These are phyloP conservation scores for Polysphondylium violaceum DNA, from an alignment of 78 protist species.

Conservation along the genomic window DNA sequence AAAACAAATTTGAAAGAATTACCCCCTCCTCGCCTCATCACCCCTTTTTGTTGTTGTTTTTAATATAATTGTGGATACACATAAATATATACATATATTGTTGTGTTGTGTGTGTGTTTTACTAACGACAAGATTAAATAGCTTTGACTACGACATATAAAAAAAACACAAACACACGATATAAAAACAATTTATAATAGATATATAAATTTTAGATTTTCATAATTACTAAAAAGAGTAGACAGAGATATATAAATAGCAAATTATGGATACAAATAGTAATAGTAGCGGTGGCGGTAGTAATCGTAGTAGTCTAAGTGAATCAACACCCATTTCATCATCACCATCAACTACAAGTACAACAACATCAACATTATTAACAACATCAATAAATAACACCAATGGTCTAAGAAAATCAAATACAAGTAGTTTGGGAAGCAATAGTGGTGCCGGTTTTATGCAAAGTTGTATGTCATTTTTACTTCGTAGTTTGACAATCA, in stretches of 20 bases:
- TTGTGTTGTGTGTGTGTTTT: background rate
- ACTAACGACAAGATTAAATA: too few species aligned
- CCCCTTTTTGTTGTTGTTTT: too few species aligned
- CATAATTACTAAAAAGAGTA: background rate
- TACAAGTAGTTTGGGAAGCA: slow-evolving; percentile 12
- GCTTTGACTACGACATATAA: too few species aligned
- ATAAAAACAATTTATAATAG: background rate
- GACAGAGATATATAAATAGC: background rate
- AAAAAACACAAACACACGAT: background rate
- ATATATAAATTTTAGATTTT: background rate
- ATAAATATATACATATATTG: too few species aligned
- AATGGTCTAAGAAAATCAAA: slow-evolving; percentile 26
- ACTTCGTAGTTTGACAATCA: slow-evolving; percentile 16
- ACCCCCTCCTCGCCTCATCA: too few species aligned
- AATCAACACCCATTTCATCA: too few species aligned
- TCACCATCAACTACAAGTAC: background rate
- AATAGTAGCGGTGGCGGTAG: background rate
- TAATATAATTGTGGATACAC: too few species aligned
- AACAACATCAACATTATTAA: background rate
- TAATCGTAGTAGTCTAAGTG: background rate
- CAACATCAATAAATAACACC: background rate
- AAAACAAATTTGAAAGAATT: background rate
- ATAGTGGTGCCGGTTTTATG: background rate
- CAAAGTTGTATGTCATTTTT: slow-evolving; percentile 51
- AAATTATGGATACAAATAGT: background rate